Conservation (phyloP, 2,329 filamentous ascomycete species). For the Epichloe baconii region DNA sequence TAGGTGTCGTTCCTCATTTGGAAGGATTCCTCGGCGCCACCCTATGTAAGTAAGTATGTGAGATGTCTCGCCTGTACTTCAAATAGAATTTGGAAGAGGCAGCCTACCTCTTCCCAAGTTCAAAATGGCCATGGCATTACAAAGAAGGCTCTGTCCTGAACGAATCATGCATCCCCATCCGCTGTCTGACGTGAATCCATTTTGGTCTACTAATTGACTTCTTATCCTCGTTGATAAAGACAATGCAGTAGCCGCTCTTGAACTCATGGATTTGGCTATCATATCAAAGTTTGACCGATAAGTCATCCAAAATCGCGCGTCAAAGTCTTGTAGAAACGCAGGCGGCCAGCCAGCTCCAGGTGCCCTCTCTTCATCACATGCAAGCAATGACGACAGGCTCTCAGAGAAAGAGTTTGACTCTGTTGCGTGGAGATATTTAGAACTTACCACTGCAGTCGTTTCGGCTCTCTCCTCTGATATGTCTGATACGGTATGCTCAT, state of each 20-base stretch:
- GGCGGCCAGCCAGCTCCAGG: constrained; percentile 65
- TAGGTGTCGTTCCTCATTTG: constrained; percentile 53
- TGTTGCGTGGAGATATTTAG: constrained; percentile 23
- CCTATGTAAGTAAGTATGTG: constrained; percentile 27
- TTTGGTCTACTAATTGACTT: constrained; percentile 63
- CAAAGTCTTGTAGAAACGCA: constrained; percentile 81
- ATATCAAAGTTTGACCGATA: constrained; percentile 78
- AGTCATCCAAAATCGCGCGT: constrained; percentile 90
- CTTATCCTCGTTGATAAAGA: constrained; percentile 77
- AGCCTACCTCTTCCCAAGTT: constrained; percentile 62
- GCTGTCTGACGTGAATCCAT: constrained; percentile 81
- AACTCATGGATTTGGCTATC: constrained; percentile 68
- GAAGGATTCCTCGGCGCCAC: constrained; percentile 56
- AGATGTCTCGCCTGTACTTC: neutral
- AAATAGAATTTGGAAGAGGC: neutral
- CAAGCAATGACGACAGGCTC: constrained; percentile 38
- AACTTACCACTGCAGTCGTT: neutral
- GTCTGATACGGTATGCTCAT: neutral
- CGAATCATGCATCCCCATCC: constrained; percentile 99
- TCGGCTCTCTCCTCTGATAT: neutral
- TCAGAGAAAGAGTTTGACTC: constrained; percentile 35
- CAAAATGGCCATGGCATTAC: constrained; percentile 66
- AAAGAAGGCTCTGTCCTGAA: constrained; percentile 84
- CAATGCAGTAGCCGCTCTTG: constrained; percentile 56
- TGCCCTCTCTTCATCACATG: constrained; percentile 30